Conservation (phyloP, 257 asterid genomes). For the Euphrasia confusa region DNA sequence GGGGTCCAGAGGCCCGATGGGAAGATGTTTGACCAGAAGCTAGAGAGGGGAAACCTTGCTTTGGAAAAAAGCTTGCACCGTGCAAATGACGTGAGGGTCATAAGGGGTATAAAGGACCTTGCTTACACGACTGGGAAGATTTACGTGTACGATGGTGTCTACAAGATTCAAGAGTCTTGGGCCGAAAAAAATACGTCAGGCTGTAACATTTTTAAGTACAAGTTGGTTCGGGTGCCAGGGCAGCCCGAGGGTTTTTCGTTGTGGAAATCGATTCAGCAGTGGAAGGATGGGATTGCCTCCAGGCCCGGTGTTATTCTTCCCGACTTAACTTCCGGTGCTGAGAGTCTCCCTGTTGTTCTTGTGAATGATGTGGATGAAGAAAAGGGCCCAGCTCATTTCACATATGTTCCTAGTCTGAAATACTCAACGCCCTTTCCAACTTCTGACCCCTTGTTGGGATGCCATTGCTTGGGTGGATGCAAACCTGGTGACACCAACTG, state of each 20-base stretch:
- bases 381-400: slow-evolving; percentile 89
- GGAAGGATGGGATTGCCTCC: slow-evolving; percentile 64
- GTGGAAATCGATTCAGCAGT: slow-evolving; percentile 90
- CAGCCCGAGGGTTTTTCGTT: slow-evolving; percentile 77
- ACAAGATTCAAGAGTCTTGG: slow-evolving; percentile 82
- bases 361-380: slow-evolving; percentile 86
- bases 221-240: slow-evolving; percentile 74
- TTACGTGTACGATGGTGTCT: slow-evolving; percentile 80
- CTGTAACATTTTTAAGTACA: slow-evolving; percentile 78
- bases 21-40: slow-evolving; percentile 92
- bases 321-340: slow-evolving; percentile 76
- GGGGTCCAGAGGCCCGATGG: slow-evolving; percentile 87
- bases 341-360: slow-evolving; percentile 64
- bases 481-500: slow-evolving; percentile 66
- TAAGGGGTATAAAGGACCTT: slow-evolving; percentile 49
- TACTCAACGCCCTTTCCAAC: slow-evolving; percentile 51
- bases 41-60: slow-evolving; percentile 78
- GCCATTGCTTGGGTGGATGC: slow-evolving; percentile 77
- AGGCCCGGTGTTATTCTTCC: slow-evolving; percentile 77
- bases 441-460: slow-evolving; percentile 45
- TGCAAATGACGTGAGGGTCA: slow-evolving; percentile 48
- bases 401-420: slow-evolving; percentile 55
- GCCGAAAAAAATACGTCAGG: slow-evolving; percentile 74
- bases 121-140: slow-evolving; percentile 47
- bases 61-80: slow-evolving; percentile 54